Percentiles rank a stretch among this genome's conserved stretches.
These are phyloP conservation scores for Mortierella sp. DNA, from an alignment of 371 early-diverging fungal genomes.

Conservation along the genomic window DNA sequence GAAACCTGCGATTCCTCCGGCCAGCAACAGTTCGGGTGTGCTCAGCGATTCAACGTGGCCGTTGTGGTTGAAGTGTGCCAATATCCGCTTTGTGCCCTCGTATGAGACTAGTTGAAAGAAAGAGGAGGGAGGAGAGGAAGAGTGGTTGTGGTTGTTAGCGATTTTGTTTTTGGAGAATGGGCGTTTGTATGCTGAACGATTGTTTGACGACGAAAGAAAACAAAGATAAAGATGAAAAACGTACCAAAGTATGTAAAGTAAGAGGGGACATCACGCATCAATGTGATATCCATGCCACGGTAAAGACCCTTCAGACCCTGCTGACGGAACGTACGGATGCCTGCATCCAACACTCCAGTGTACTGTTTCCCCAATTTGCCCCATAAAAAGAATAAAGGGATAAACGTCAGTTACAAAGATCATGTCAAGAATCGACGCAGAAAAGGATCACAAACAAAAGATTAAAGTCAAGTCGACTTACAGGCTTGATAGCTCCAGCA, in stretches of 20 bases:
- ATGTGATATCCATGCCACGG: slow-evolving; percentile 84
- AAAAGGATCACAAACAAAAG: background rate
- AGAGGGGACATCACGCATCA: slow-evolving; percentile 89
- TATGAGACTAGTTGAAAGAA: slow-evolving; percentile 65
- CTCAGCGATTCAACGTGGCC: slow-evolving; percentile 62
- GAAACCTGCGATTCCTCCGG: slow-evolving; percentile 89
- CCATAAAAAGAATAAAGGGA: background rate
- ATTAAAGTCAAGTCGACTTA: slow-evolving; percentile 46
- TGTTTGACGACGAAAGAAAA: background rate
- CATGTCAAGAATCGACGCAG: no score
- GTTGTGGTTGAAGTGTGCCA: slow-evolving; percentile 63
- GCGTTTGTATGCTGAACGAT: background rate
- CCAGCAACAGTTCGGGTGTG: slow-evolving; percentile 77
- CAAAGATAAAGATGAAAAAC: background rate
- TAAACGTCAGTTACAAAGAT: slow-evolving; percentile 2
- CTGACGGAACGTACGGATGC: slow-evolving; percentile 74
- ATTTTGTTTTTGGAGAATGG: background rate
- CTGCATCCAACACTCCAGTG: slow-evolving; percentile 83
- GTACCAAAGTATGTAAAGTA: slow-evolving; percentile 87
- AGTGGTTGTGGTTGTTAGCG: background rate
- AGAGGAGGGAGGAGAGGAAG: background rate
- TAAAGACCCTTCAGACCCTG: slow-evolving; percentile 82
- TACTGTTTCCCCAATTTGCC: slow-evolving; percentile 57
- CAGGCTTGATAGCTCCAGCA: slow-evolving; percentile 45
- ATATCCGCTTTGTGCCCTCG: slow-evolving; percentile 72